Evolutionary conservation across 768 basidiomycete species (phyloP).

Genomic region (Thelephora aurantiotincta): DNA sequence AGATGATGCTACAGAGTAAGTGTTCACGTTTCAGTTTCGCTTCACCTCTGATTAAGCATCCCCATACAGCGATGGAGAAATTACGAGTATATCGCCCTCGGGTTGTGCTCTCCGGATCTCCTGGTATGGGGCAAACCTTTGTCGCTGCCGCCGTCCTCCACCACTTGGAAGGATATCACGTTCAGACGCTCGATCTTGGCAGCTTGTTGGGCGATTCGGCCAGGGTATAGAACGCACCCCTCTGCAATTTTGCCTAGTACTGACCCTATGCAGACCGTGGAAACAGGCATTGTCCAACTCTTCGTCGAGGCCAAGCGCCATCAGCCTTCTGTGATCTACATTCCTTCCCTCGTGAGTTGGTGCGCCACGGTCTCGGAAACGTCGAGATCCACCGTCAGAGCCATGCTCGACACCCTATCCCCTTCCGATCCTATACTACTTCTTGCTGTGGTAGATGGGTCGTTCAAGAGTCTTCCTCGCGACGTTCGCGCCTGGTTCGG

Average conservation of each 20-base stretch:
- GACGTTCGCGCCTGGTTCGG: slow-evolving; percentile 95
- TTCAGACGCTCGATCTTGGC: slow-evolving; percentile 88
- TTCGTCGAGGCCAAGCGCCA: slow-evolving; percentile 96
- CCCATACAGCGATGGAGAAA: slow-evolving; percentile 69
- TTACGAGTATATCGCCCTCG: slow-evolving; percentile 84
- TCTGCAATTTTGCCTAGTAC: neutral
- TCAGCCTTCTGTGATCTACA: slow-evolving; percentile 91
- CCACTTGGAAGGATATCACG: slow-evolving; percentile 89
- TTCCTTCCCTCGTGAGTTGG: slow-evolving; percentile 83
- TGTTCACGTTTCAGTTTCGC: slow-evolving; percentile 3
- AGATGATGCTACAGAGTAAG: slow-evolving; percentile 79
- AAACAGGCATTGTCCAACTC: slow-evolving; percentile 87
- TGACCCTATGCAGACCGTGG: slow-evolving; percentile 46
- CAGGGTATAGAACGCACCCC: slow-evolving; percentile 38
- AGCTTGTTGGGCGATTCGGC: slow-evolving; percentile 80
- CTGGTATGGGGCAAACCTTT: slow-evolving; percentile 85
- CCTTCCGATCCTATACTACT: slow-evolving; percentile 92
- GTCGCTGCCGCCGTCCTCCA: slow-evolving; percentile 86
- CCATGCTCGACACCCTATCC: slow-evolving; percentile 82
- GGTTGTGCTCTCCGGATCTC: slow-evolving; percentile 62
- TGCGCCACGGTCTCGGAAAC: slow-evolving; percentile 75
- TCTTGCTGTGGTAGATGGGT: slow-evolving; percentile 77
- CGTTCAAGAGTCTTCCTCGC: slow-evolving; percentile 48
- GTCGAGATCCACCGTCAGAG: slow-evolving; percentile 69
- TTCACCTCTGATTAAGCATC: slow-evolving; percentile 5